Conservation (phyloP, 371 early-diverging fungal genomes). For the Cladochytrium tenue region DNA sequence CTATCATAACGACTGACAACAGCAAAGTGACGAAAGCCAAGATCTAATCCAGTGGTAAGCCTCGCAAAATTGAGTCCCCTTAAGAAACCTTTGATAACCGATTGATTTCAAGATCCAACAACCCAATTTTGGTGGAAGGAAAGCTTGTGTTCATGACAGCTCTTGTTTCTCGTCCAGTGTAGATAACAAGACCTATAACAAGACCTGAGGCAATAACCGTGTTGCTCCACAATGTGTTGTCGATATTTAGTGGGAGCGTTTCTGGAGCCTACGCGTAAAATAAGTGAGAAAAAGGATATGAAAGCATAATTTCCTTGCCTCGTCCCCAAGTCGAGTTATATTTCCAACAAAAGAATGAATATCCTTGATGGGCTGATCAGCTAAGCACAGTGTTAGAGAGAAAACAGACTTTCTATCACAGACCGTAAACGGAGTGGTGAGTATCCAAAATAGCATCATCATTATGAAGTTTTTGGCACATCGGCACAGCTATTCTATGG, state of each 20-base stretch:
- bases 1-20: slow-evolving; percentile 85
- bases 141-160: slow-evolving; percentile 98
- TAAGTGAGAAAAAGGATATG: slow-evolving; percentile 9
- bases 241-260: slow-evolving; percentile 77
- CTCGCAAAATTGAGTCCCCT: not conserved
- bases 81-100: slow-evolving; percentile 79
- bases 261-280: slow-evolving; percentile 27
- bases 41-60: slow-evolving; percentile 48
- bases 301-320: not conserved
- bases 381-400: slow-evolving; percentile 28
- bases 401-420: not conserved
- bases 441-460: slow-evolving; percentile 62
- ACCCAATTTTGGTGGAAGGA: slow-evolving; percentile 94
- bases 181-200: slow-evolving; percentile 90
- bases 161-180: slow-evolving; percentile 96
- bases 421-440: slow-evolving; percentile 76
- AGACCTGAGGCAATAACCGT: slow-evolving; percentile 95
- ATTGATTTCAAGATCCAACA: slow-evolving; percentile 94
- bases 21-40: slow-evolving; percentile 81
- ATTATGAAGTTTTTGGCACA: slow-evolving; percentile 69
- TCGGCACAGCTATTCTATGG: slow-evolving; percentile 71
- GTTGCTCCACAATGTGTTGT: slow-evolving; percentile 98
- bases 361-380: slow-evolving; percentile 95
- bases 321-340: slow-evolving; percentile 43
- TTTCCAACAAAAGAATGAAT: slow-evolving; percentile 95